Base-by-base conservation (phyloP, 176 grass and related monocot genomes). In the Hordeum marinum region DNA sequence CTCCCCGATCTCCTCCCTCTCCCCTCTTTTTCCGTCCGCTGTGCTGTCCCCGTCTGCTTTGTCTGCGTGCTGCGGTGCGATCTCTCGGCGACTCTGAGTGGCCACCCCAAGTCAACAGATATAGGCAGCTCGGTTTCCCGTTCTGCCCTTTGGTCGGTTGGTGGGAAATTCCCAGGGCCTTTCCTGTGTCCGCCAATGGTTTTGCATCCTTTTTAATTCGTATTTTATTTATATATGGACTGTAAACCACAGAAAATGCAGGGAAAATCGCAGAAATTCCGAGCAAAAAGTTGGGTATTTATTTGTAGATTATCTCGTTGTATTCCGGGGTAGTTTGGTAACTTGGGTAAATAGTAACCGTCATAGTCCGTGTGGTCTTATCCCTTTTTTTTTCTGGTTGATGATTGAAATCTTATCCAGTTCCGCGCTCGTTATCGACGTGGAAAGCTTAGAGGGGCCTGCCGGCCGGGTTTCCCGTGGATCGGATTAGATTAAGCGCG, bases 141-240 rank as follows among this genome's bases (percentile, higher is more conserved):
- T 90, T 90, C 63, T 84, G 32, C 89, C 89, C 89, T 34, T 59
- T 87, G 76, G 80, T 87, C 76, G 52, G 52, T 55, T 15, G 85
- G 89, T 87, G 5, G 21, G 29, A 36, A 59, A 13, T 59, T 39
- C 73, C 25, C 37, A 0, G 2, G 2, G 0, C 23, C 35, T n/a
- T 54, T 15, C 24, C 25, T 43, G 6, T 17, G 68, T 7, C 12
- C 25, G 14, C 14, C 13, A 48, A 20, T 18, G 37, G 5, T 62
- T 74, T 65, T 34, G 32, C 3, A 34, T 34, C 32, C 32, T 29
- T 29, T 29, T 29, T 29, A 29, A 29, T n/a, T n/a, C n/a, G n/a
- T n/a, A n/a, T n/a, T n/a, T n/a, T n/a, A n/a, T n/a, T n/a, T n/a
- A n/a, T n/a, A n/a, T 29, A 29, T 29, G 29, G 29, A 29, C 29